Evolutionary conservation across 2,329 filamentous ascomycete species (phyloP).

Genomic region (Blumeria hordei): DNA sequence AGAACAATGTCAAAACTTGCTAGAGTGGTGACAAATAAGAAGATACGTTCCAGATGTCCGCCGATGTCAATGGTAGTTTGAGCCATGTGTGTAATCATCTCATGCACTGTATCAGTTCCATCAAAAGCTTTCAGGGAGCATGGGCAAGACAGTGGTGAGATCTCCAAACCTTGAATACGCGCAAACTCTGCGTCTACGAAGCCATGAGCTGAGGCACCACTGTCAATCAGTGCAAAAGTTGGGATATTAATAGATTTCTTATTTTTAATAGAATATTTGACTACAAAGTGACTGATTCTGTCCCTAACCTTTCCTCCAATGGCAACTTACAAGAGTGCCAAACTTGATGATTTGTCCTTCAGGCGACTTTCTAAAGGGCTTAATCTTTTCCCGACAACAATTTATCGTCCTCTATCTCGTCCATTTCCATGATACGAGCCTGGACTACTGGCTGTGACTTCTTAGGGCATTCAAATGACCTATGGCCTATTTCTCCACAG

Average conservation of each 20-base stretch:
- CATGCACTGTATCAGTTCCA: background rate
- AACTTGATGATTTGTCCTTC: background rate
- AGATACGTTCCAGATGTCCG: background rate
- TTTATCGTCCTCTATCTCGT: background rate
- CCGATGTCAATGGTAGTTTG: background rate
- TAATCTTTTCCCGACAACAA: background rate
- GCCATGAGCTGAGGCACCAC: background rate
- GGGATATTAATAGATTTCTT: background rate
- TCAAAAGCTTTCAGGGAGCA: background rate
- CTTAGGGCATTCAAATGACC: background rate
- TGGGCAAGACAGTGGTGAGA: background rate
- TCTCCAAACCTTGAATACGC: background rate
- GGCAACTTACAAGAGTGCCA: background rate
- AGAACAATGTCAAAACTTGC: background rate
- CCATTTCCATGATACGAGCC: background rate
- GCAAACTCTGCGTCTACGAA: background rate
- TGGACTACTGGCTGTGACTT: background rate
- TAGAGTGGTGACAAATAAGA: background rate
- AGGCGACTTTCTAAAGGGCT: background rate
- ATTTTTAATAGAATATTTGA: background rate
- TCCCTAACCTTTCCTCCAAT: background rate
- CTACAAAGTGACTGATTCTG: background rate
- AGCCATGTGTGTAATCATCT: background rate
- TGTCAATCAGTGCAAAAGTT: background rate
- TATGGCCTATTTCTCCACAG: background rate